phyloP scores from a whole-genome alignment of 208 protist species.

The Leishmania tropica region DNA sequence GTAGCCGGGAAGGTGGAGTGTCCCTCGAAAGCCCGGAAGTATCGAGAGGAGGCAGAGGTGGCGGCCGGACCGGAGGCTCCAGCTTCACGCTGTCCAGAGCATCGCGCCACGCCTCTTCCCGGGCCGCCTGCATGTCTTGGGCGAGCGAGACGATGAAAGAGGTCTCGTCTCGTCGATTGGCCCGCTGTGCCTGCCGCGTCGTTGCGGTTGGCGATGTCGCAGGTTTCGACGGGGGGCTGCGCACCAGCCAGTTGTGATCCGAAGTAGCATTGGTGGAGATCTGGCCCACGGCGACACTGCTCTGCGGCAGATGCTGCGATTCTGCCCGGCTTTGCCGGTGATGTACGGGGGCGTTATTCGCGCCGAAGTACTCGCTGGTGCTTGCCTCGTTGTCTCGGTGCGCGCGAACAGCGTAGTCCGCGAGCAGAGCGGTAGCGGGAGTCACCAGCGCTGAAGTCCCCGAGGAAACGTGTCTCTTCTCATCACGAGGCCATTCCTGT shows the following conservation, averaged over 20 bases:
- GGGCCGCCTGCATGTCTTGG: constrained; percentile 9
- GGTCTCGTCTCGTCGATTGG: constrained; percentile 9
- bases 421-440: neutral
- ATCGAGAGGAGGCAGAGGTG: neutral
- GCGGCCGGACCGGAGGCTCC: neutral
- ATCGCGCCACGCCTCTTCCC: constrained; percentile 26
- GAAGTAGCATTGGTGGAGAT: neutral
- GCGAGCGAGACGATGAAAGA: constrained; percentile 11
- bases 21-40: neutral
- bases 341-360: neutral
- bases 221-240: constrained; percentile 10
- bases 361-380: neutral
- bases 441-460: neutral
- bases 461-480: neutral
- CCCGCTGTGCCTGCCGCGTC: constrained; percentile 6
- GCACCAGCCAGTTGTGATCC: constrained; percentile 10
- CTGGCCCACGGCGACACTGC: neutral
- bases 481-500: neutral
- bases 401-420: neutral
- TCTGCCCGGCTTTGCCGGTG: neutral
- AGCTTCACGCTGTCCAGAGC: neutral
- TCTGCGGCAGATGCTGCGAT: neutral
- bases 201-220: neutral
- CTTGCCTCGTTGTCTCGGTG: neutral
- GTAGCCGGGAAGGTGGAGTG: neutral